Evolutionary conservation across 2,329 filamentous ascomycete genomes (phyloP), one percentile per base, ranked within the genome.

Genomic region (Pseudogymnoascus sp.): DNA sequence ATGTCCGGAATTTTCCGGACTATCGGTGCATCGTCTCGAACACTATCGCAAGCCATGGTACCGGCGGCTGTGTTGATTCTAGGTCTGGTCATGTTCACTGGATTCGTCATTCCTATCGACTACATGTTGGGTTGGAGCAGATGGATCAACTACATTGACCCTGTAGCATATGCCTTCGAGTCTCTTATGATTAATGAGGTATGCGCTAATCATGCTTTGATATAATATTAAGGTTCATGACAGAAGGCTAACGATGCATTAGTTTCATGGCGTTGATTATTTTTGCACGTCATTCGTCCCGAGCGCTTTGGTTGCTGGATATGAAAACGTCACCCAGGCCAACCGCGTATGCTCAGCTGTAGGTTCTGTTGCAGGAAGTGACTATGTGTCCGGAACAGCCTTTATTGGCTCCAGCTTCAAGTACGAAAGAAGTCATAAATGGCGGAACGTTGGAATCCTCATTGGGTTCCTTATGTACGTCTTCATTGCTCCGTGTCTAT

Each of bases 1-100:
- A 92, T 92, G 89, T 59, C 57, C 88, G 92, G 91, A 86, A 81
- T 93, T 64, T 95, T 94, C 82, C 84, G 90, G 61, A 88, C 85
- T 7, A 90, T 95, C 64, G 90, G 82, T 18, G 87, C 88, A 1
- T 76, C 86, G 1, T 91, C 90, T 4, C 81, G 89, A 61, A 89
- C 88, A 0, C 76, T 87, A n/a, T 84, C 84, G 14, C 82, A 86
- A 68, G 83, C 83, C 66, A 80, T 86, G 75, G 82, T 83, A 1
- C 82, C 82, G 1, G 79, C 82, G 36, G 81, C 83, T 5, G 65
- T 86, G 9, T 73, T 86, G 65, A 67, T 71, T 7, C 61, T 71
- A 1, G 66, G 58, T 7, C 62, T 70, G 22, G 61, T 69, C 14
- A 68, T 71, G 22, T 72, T 68, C 60, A 84, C 79, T 3, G 85